Base-by-base conservation (phyloP, 2,329 filamentous ascomycete species). In the Neofusicoccum parvum region DNA sequence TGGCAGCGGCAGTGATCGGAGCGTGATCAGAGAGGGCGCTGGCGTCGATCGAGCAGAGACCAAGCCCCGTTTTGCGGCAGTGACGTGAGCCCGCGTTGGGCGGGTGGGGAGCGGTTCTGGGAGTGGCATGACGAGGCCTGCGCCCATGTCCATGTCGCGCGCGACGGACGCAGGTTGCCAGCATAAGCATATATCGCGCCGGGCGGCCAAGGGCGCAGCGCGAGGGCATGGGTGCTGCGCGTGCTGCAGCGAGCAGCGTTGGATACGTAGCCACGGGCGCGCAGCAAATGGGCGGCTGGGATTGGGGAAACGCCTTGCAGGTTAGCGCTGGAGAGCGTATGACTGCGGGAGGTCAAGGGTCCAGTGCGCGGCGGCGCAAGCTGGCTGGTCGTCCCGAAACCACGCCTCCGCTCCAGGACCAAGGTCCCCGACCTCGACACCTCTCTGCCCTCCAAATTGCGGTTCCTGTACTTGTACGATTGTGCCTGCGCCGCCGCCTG, bases 21-120 rank as follows among this genome's bases (percentile, higher is more conserved):
- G 59, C 59, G 59, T 51, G 59, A 50, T 62, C 46, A 62, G 59
- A 50, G 59, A 62, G 45, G 59, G 36, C 37, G 48, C 59, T 17
- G 59, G 45, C 34, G 59, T 62, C 59, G 59, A 62, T 62, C 59
- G 45, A 60, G 56, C 56, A 60, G 43, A 60, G 56, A 46, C 56
- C 56, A 60, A 37, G 41, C 41, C 41, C 41, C 41, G 15, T 45
- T 15, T 15, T 39, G 7, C 45, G 59, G 39, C 34, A 49, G 53
- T 65, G 63, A 65, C 63, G 63, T 65, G 63, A 65, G 63, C 50
- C 36, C 53, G 63, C 63, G 53, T 54, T 41, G 59, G 48, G 36
- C 32, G 59, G 59, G 59, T 50, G 59, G 59, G 59, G 59, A 62
- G 59, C 43, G 41, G 59, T 62, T 50, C 59, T 15, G 27, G 27